Conservation (phyloP, 495 filamentous ascomycete genomes). For the Aspergillus sclerotioniger region DNA sequence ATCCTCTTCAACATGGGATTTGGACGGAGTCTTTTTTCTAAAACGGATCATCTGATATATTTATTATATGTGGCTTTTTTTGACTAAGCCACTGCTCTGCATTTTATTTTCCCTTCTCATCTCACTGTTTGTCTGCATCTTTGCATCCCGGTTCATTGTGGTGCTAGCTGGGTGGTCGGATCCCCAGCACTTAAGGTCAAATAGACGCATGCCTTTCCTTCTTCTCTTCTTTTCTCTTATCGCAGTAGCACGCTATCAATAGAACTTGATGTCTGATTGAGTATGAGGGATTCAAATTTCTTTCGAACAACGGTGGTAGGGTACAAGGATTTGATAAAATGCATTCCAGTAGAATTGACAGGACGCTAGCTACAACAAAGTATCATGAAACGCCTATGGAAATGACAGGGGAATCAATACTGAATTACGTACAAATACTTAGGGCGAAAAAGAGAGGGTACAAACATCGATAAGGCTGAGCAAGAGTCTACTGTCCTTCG, state of each 20-base stretch:
- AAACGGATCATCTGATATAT: slow-evolving; percentile 3
- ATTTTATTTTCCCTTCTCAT: slow-evolving; percentile 6
- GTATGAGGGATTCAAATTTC: too few relatives aligned
- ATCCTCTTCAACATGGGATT: slow-evolving; percentile 35
- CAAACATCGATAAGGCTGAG: neutral
- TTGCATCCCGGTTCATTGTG: neutral
- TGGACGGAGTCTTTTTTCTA: slow-evolving; percentile 19
- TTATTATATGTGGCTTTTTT: slow-evolving; percentile 14
- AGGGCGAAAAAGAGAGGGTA: neutral
- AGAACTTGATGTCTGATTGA: too few relatives aligned
- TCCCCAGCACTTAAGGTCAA: too few relatives aligned
- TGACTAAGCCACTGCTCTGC: slow-evolving; percentile 10
- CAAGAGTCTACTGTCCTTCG: neutral
- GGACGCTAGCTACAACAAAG: neutral
- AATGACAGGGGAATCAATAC: neutral
- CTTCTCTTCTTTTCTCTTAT: too few relatives aligned
- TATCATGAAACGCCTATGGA: neutral
- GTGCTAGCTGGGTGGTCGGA: neutral
- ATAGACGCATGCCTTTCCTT: too few relatives aligned
- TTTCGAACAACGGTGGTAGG: neutral
- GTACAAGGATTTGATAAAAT: neutral
- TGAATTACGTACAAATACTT: neutral
- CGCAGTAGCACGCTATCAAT: too few relatives aligned
- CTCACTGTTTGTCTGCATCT: neutral
- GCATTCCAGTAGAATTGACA: neutral